Conservation (phyloP, 2,329 filamentous ascomycete genomes). For the Capronia americana region DNA sequence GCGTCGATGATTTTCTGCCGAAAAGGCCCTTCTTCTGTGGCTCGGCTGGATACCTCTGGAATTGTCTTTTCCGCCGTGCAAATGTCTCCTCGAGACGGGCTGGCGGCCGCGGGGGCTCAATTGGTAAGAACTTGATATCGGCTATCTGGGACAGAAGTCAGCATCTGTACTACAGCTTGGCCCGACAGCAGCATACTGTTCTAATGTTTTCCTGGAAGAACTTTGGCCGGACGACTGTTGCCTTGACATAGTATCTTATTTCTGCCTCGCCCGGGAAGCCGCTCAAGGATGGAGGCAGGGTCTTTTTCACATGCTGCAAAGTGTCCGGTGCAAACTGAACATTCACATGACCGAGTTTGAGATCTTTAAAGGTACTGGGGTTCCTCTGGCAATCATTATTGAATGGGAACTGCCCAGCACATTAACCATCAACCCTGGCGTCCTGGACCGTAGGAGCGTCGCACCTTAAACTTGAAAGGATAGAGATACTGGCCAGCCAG, state of each 20-base stretch:
- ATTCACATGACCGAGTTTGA: constrained; percentile 53
- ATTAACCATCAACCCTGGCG: constrained; percentile 12
- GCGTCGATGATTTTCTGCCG: constrained; percentile 47
- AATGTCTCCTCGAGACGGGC: constrained; percentile 78
- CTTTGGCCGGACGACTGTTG: constrained; percentile 86
- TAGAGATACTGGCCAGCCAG: constrained; percentile 55
- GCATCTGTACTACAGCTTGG: background rate
- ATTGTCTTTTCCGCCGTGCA: constrained; percentile 74
- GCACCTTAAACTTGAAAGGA: constrained; percentile 58
- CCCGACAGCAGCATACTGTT: constrained; percentile 43
- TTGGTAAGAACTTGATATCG: constrained; percentile 83
- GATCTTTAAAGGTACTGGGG: constrained; percentile 54
- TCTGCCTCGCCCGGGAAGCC: constrained; percentile 87
- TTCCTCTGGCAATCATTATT: constrained; percentile 56
- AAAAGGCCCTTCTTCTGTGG: constrained; percentile 68
- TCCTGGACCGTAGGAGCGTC: constrained; percentile 13
- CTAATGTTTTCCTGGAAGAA: constrained; percentile 91
- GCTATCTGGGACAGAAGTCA: constrained; percentile 27
- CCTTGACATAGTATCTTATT: constrained; percentile 93
- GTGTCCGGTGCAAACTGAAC: constrained; percentile 54
- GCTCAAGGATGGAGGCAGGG: constrained; percentile 86
- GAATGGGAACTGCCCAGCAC: constrained; percentile 52
- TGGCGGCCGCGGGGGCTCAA: constrained; percentile 80
- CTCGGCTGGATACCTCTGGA: constrained; percentile 49
- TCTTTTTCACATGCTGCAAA: constrained; percentile 76